Evolutionary conservation across 1,139 yeast species (phyloP).

Genomic region (Candida dubliniensis): DNA sequence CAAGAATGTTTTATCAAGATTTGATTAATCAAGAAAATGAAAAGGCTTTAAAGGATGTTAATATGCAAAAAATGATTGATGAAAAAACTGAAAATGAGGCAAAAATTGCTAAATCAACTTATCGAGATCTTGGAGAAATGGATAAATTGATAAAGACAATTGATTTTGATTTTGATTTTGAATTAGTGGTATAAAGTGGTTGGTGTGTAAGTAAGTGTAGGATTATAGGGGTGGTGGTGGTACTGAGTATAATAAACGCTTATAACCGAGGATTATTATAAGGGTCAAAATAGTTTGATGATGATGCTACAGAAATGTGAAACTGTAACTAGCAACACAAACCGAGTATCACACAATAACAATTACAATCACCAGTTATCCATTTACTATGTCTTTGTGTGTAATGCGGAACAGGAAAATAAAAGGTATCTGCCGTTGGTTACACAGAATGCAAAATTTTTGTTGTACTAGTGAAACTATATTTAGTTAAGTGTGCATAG

Average conservation of each 20-base stretch:
- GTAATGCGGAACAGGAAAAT: no score
- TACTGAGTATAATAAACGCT: no score
- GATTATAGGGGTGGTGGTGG: background rate
- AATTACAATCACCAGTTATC: no score
- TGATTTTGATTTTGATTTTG: slow-evolving; percentile 38
- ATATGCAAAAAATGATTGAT: slow-evolving; percentile 34
- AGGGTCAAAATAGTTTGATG: no score
- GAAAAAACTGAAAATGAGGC: slow-evolving; percentile 42
- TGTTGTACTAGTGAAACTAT: no score
- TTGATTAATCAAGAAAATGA: slow-evolving; percentile 46
- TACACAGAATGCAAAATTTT: no score
- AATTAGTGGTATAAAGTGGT: slow-evolving; percentile 10
- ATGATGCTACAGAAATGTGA: no score
- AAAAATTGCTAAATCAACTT: slow-evolving; percentile 42
- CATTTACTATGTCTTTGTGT: no score
- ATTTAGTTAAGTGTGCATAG: background rate
- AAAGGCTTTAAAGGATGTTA: slow-evolving; percentile 44
- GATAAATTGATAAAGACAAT: slow-evolving; percentile 39
- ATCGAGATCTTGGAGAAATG: slow-evolving; percentile 46
- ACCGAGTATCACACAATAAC: no score
- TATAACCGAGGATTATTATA: no score
- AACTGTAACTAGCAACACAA: no score
- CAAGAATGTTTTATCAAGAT: slow-evolving; percentile 74
- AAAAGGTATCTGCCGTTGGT: no score
- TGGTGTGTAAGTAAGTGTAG: background rate